Evolutionary conservation across 768 basidiomycete species (phyloP).

Genomic region (Cystofilobasidium bisporidii): DNA sequence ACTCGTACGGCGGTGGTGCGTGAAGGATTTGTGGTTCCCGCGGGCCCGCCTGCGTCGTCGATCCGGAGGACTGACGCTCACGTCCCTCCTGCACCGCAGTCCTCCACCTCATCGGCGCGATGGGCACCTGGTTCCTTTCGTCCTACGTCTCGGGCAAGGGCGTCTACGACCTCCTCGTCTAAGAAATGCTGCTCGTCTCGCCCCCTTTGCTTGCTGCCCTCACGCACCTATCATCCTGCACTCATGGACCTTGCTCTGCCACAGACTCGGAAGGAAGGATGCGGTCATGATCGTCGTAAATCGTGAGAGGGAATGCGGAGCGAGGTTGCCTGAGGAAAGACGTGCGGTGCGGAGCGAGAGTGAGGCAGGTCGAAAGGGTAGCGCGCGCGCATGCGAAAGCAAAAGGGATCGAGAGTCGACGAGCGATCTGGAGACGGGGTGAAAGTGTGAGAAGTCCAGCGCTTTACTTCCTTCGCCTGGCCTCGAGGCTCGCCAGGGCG

Average conservation of each 20-base stretch:
- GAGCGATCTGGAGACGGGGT: neutral
- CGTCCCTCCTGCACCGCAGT: too few relatives aligned
- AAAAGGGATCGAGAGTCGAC: neutral
- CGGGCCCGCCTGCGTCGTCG: neutral
- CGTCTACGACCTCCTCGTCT: neutral
- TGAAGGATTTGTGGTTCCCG: neutral
- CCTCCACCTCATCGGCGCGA: conserved; percentile 5
- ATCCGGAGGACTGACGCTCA: too few relatives aligned
- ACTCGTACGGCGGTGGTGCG: conserved; percentile 7
- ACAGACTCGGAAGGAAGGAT: too few relatives aligned
- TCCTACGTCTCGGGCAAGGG: neutral
- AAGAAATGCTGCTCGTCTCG: too few relatives aligned
- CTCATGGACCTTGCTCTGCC: too few relatives aligned
- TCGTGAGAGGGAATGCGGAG: neutral
- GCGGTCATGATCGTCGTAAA: neutral
- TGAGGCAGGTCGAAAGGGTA: too few relatives aligned
- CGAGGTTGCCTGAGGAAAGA: too few relatives aligned
- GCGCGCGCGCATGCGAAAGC: neutral
- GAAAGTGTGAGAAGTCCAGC: neutral
- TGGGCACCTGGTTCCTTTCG: neutral
- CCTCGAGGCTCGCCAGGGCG: neutral
- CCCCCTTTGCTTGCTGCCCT: too few relatives aligned
- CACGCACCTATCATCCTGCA: too few relatives aligned
- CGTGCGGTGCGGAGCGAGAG: too few relatives aligned
- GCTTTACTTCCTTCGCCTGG: neutral